Conservation (phyloP, 2,329 filamentous ascomycete genomes). For the Metarhizium humberi region DNA sequence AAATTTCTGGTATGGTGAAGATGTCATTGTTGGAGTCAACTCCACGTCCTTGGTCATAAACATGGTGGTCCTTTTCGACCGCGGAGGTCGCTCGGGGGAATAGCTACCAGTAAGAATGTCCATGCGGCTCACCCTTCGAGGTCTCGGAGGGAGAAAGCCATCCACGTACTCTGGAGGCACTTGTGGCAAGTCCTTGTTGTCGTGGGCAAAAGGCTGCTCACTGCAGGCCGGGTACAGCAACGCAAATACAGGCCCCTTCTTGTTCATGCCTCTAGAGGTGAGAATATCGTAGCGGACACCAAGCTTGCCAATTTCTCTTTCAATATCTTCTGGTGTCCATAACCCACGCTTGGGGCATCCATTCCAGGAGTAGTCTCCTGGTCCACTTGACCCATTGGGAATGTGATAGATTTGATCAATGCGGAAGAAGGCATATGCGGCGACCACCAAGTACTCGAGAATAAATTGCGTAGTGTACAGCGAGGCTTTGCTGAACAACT, state of each 20-base stretch:
- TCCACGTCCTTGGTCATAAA: background rate
- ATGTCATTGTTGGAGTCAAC: background rate
- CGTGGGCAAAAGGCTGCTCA: background rate
- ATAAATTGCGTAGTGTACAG: conserved; percentile 27
- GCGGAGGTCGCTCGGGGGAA: background rate
- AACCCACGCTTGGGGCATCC: background rate
- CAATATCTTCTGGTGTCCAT: background rate
- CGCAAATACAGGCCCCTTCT: background rate
- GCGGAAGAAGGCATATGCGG: conserved; percentile 16
- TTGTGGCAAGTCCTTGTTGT: background rate
- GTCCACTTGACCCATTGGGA: conserved; percentile 14
- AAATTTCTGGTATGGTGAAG: background rate
- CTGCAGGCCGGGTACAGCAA: background rate
- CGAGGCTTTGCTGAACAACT: conserved; percentile 20
- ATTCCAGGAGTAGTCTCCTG: background rate
- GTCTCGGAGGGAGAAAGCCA: background rate
- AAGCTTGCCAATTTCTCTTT: conserved; percentile 1
- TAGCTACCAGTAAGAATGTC: background rate
- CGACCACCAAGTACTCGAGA: conserved; percentile 20
- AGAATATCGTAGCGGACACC: conserved; percentile 2
- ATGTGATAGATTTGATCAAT: conserved; percentile 21
- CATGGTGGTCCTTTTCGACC: background rate
- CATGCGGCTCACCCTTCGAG: background rate
- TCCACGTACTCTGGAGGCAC: background rate
- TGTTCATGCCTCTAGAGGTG: background rate